A percentile compares a stretch with the other conserved stretches of the same genome.
phyloP scores from a whole-genome alignment of 2,329 filamentous ascomycete genomes.

The Graphiopsis chlorocephala region DNA sequence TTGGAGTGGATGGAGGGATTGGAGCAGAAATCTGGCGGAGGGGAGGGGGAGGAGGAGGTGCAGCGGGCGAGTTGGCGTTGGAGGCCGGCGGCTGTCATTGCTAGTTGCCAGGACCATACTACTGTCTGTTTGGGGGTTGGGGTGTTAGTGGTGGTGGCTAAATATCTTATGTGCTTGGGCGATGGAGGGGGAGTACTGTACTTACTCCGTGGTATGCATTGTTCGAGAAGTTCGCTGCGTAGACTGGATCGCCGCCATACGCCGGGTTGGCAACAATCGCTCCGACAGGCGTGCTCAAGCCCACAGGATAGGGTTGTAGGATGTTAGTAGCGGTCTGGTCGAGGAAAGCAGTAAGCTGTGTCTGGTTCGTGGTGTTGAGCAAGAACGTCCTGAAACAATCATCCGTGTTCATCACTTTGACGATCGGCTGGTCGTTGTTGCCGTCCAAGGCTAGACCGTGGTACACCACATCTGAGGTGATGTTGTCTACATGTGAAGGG shows the following conservation, averaged over 20 bases:
- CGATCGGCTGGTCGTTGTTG: constrained; percentile 47
- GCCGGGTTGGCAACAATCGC: constrained; percentile 62
- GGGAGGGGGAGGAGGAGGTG: background rate
- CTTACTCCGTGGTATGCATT: constrained; percentile 55
- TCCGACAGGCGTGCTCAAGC: constrained; percentile 56
- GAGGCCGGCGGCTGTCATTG: constrained; percentile 61
- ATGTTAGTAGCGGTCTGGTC: constrained; percentile 59
- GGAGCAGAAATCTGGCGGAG: constrained; percentile 55
- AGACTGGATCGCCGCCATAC: constrained; percentile 47
- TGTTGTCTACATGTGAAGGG: constrained; percentile 42
- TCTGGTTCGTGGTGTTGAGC: constrained; percentile 56
- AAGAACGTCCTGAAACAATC: constrained; percentile 63
- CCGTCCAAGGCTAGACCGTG: constrained; percentile 59
- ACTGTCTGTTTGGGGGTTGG: constrained; percentile 43
- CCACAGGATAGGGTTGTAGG: constrained; percentile 57
- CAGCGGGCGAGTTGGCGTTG: constrained; percentile 58
- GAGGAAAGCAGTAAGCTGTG: constrained; percentile 56
- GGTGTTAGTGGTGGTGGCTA: background rate
- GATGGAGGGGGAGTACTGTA: background rate
- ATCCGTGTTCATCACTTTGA: constrained; percentile 62
- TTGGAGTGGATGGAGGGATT: constrained; percentile 45
- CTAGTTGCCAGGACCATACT: constrained; percentile 63
- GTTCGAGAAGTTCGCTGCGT: constrained; percentile 55
- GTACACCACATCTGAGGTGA: constrained; percentile 49
- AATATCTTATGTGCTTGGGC: background rate